These are phyloP conservation scores for Exophiala phaeomuriformis DNA, from an alignment of 2,329 filamentous ascomycete genomes.

Conservation along the genomic window DNA sequence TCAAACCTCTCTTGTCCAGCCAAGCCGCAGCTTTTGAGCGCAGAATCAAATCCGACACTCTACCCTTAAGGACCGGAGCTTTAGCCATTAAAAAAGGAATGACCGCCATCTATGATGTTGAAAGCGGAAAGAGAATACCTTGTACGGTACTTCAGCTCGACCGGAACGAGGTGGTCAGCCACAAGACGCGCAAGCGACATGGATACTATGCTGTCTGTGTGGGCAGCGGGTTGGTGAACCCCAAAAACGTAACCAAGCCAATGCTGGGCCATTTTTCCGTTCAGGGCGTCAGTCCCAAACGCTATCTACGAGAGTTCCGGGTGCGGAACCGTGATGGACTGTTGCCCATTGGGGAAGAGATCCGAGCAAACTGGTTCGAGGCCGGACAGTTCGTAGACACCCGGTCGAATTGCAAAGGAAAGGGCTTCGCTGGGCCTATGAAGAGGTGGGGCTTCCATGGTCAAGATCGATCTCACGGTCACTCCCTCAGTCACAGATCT, in stretches of 20 bases:
- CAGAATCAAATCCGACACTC: conserved; percentile 44
- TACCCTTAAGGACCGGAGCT: conserved; percentile 67
- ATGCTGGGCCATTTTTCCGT: conserved; percentile 81
- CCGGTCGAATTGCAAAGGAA: conserved; percentile 68
- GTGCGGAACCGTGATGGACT: conserved; percentile 68
- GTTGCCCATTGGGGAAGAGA: conserved; percentile 63
- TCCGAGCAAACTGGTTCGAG: conserved; percentile 85
- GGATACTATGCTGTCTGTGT: conserved; percentile 95
- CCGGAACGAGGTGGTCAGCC: conserved; percentile 77
- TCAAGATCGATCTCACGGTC: conserved; percentile 88
- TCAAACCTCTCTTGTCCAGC: conserved; percentile 46
- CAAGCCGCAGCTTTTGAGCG: conserved; percentile 54
- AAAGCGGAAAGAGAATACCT: conserved; percentile 66
- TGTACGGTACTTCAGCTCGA: conserved; percentile 94
- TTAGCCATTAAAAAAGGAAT: conserved; percentile 92
- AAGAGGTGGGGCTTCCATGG: conserved; percentile 87
- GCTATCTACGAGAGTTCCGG: conserved; percentile 76
- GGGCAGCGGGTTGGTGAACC: conserved; percentile 66
- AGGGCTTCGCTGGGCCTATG: conserved; percentile 96
- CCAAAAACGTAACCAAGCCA: conserved; percentile 71
- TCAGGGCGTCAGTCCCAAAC: conserved; percentile 75
- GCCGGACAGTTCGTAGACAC: conserved; percentile 87
- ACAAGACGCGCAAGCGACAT: conserved; percentile 71
- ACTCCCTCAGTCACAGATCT: conserved; percentile 85
- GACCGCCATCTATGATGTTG: conserved; percentile 75